These are phyloP conservation scores for Malassezia psittaci DNA, from an alignment of 1,284 basidiomycete genomes.

Conservation along the genomic window DNA sequence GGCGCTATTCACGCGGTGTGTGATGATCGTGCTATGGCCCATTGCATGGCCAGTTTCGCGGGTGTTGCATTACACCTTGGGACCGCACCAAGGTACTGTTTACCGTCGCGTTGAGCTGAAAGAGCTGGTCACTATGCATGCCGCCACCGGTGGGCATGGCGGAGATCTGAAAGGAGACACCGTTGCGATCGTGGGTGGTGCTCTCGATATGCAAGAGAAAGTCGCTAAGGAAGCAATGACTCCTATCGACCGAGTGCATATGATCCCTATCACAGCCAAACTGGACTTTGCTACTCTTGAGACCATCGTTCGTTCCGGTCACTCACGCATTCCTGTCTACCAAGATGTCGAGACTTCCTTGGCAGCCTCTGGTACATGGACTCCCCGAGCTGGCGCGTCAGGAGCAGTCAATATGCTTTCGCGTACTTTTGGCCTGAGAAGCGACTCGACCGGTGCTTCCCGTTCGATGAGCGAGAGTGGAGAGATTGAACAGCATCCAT, in stretches of 20 bases:
- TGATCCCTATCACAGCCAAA: slow-evolving; percentile 68
- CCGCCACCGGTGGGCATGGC: slow-evolving; percentile 52
- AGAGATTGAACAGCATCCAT: neutral
- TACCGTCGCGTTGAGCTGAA: slow-evolving; percentile 55
- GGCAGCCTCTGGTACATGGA: slow-evolving; percentile 7
- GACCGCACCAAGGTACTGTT: slow-evolving; percentile 45
- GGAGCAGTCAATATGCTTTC: neutral
- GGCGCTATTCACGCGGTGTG: slow-evolving; percentile 38
- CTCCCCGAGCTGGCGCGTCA: neutral
- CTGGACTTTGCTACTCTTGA: slow-evolving; percentile 68
- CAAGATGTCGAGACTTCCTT: slow-evolving; percentile 49
- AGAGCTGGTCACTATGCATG: slow-evolving; percentile 65
- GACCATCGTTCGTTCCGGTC: slow-evolving; percentile 64
- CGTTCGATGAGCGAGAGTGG: neutral
- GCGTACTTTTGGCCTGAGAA: neutral
- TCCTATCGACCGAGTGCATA: slow-evolving; percentile 59
- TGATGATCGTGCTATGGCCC: slow-evolving; percentile 45
- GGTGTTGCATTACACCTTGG: slow-evolving; percentile 44
- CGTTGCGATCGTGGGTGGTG: slow-evolving; percentile 65
- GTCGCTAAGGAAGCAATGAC: slow-evolving; percentile 67
- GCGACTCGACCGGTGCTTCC: neutral
- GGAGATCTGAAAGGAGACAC: slow-evolving; percentile 65
- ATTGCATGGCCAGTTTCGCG: slow-evolving; percentile 47
- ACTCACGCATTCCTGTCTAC: slow-evolving; percentile 56
- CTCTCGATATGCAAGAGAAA: slow-evolving; percentile 63